A percentile compares a stretch with the other conserved stretches of the same genome.
These are phyloP conservation scores for Aspergillus ochraceus DNA, from an alignment of 2,329 filamentous ascomycete genomes.

Conservation along the genomic window DNA sequence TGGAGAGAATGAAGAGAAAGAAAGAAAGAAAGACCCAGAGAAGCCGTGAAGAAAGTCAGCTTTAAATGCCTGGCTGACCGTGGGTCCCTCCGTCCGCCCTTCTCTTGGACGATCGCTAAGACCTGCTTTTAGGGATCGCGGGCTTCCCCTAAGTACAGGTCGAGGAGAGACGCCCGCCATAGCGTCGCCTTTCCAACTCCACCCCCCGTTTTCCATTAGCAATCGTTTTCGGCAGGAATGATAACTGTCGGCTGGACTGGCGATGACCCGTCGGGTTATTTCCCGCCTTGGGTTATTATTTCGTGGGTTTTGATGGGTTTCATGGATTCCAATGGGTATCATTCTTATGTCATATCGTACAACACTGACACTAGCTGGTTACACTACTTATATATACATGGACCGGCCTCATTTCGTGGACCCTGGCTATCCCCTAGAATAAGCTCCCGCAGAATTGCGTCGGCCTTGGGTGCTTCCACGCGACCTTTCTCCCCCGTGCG, in stretches of 20 bases:
- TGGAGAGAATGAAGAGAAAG: not conserved
- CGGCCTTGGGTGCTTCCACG: conserved; percentile 61
- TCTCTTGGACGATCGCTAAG: conserved; percentile 37
- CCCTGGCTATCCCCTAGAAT: conserved; percentile 32
- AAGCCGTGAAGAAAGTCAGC: not conserved
- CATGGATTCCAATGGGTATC: conserved; percentile 20
- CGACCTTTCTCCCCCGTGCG: conserved; percentile 59
- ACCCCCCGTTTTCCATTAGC: conserved; percentile 24
- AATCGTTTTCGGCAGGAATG: conserved; percentile 11
- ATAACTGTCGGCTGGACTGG: not conserved
- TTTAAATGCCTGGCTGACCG: conserved; percentile 7
- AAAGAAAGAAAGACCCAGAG: conserved; percentile 6
- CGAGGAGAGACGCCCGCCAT: conserved; percentile 39
- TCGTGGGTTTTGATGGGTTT: not conserved
- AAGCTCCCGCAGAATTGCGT: conserved; percentile 53
- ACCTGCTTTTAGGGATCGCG: conserved; percentile 50
- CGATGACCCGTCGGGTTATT: not conserved
- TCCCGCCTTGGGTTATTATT: not conserved
- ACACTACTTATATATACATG: conserved; percentile 1
- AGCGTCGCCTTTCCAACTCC: conserved; percentile 26
- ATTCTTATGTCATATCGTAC: conserved; percentile 5
- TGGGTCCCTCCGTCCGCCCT: conserved; percentile 3
- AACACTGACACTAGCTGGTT: not conserved
- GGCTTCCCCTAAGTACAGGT: conserved; percentile 52
- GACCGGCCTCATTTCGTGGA: conserved; percentile 1